Conservation (phyloP, 208 protist genomes). For the Crithidia mellificae region DNA sequence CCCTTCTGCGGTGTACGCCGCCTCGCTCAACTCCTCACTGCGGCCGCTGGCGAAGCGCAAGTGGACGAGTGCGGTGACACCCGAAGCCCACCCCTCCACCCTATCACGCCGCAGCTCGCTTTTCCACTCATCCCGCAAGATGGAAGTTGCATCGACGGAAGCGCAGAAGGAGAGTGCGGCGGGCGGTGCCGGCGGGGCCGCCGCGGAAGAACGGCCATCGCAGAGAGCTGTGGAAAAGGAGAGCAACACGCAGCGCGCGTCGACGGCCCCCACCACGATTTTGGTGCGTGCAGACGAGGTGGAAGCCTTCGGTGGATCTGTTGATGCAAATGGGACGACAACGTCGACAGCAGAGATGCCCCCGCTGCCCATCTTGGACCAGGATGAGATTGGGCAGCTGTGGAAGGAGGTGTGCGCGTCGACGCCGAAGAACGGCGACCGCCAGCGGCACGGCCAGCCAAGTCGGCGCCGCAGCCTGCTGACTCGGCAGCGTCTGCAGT, state of each 20-base stretch:
- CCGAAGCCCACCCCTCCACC: neutral
- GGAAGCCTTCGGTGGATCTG: too few relatives aligned
- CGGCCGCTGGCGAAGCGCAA: constrained; percentile 15
- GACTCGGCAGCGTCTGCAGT: neutral
- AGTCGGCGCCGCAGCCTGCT: neutral
- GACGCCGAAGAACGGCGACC: constrained; percentile 1
- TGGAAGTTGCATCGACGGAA: neutral
- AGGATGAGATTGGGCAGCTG: constrained; percentile 9
- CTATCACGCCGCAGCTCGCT: constrained; percentile 8
- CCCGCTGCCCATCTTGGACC: constrained; percentile 8
- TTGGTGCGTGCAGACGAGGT: too few relatives aligned
- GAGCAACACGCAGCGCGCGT: too few relatives aligned
- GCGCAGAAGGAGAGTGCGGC: neutral
- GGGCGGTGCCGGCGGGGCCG: too few relatives aligned
- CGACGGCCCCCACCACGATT: too few relatives aligned
- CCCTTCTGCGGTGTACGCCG: neutral
- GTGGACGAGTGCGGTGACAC: constrained; percentile 11
- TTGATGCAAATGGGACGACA: neutral
- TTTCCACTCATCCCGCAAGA: neutral
- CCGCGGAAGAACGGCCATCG: neutral
- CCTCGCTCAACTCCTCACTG: neutral
- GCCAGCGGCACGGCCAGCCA: neutral
- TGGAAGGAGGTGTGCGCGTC: constrained; percentile 15
- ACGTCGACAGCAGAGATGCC: neutral
- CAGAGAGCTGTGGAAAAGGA: too few relatives aligned